Evolutionary conservation across 768 basidiomycete species (phyloP).

Genomic region (Hortiboletus flavorubellus): DNA sequence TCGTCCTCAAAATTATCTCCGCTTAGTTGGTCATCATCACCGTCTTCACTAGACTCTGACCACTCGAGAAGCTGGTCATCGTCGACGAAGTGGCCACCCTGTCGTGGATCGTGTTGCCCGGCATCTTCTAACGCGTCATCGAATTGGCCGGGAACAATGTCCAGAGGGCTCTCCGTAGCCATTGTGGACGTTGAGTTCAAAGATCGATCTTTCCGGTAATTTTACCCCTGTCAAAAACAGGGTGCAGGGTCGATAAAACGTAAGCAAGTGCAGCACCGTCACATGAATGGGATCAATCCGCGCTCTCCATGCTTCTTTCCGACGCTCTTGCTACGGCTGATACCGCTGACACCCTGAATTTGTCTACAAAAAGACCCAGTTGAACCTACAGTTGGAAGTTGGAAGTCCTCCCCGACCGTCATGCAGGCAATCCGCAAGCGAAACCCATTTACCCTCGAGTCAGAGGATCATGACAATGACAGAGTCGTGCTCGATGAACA

Average conservation of each 20-base stretch:
- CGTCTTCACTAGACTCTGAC: slow-evolving; percentile 29
- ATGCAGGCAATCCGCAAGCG: slow-evolving; percentile 42
- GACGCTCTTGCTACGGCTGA: background rate
- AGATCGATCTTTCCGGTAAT: slow-evolving; percentile 4
- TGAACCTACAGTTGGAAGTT: background rate
- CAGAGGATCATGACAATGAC: slow-evolving; percentile 32
- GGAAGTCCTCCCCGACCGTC: background rate
- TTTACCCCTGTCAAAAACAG: slow-evolving; percentile 8
- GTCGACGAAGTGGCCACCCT: slow-evolving; percentile 45
- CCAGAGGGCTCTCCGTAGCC: slow-evolving; percentile 16
- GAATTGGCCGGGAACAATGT: slow-evolving; percentile 53
- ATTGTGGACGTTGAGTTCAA: slow-evolving; percentile 11
- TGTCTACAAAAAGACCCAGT: slow-evolving; percentile 7
- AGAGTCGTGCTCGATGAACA: slow-evolving; percentile 48
- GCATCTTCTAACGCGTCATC: slow-evolving; percentile 51
- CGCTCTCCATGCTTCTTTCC: too few relatives aligned
- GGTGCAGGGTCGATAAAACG: background rate
- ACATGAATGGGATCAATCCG: too few relatives aligned
- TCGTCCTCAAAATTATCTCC: slow-evolving; percentile 53
- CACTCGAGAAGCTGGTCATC: slow-evolving; percentile 30
- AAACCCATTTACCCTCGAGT: slow-evolving; percentile 40
- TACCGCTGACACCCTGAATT: background rate
- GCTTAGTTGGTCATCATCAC: slow-evolving; percentile 31
- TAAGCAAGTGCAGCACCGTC: slow-evolving; percentile 17
- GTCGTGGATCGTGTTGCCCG: slow-evolving; percentile 15